Evolutionary conservation across 1,284 basidiomycete species (phyloP).

Genomic region (Neonothopanus nambi): DNA sequence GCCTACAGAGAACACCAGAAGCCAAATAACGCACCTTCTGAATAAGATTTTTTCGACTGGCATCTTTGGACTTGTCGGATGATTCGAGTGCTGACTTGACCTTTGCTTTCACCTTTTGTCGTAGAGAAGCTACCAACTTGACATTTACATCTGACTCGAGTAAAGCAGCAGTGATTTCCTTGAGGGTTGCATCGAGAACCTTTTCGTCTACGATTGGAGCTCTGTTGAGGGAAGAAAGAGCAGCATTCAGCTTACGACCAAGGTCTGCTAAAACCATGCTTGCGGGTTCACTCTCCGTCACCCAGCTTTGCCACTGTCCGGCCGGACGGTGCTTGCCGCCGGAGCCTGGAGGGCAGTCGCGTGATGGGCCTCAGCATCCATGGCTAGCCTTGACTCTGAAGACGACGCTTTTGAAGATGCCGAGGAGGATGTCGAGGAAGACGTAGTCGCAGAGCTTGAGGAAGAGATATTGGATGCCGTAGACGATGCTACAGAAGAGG

Average conservation of each 20-base stretch:
- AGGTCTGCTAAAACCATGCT: conserved; percentile 97
- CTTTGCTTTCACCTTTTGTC: conserved; percentile 89
- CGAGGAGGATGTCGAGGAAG: conserved; percentile 46
- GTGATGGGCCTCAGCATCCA: too few species aligned
- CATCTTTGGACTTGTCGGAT: conserved; percentile 77
- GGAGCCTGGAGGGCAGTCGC: too few species aligned
- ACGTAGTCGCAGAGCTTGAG: conserved; percentile 37
- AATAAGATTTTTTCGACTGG: conserved; percentile 82
- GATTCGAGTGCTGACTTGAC: conserved; percentile 77
- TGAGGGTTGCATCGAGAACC: conserved; percentile 91
- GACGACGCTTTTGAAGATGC: conserved; percentile 55
- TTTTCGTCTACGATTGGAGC: conserved; percentile 89
- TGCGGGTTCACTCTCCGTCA: too few species aligned
- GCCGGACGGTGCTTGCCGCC: too few species aligned
- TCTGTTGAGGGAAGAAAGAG: conserved; percentile 87
- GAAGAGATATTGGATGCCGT: too few species aligned
- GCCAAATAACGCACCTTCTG: conserved; percentile 76
- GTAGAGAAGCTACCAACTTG: conserved; percentile 86
- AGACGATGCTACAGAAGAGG: conserved; percentile 63
- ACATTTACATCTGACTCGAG: conserved; percentile 99
- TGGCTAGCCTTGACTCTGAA: conserved; percentile 67
- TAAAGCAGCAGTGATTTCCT: conserved; percentile 92
- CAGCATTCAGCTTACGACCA: conserved; percentile 91
- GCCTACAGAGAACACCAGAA: conserved; percentile 5
- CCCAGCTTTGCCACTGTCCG: not conserved